These are phyloP conservation scores for Phoenix roebelenii DNA, from an alignment of 176 grass and related monocot genomes.

Conservation along the genomic window DNA sequence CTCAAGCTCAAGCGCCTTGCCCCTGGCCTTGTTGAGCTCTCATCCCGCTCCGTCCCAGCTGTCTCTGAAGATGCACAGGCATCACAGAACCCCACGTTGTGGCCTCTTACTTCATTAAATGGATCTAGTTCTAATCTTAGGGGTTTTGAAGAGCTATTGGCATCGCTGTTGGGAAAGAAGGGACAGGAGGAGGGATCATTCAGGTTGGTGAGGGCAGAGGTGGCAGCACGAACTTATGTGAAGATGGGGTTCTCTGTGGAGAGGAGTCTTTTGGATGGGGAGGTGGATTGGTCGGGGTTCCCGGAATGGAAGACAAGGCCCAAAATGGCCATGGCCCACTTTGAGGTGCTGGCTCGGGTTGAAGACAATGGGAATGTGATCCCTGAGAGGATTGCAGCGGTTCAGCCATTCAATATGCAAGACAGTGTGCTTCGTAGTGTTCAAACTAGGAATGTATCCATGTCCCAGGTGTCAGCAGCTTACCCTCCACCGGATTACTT, in stretches of 20 bases:
- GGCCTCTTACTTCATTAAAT: constrained; percentile 75
- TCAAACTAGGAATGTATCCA: constrained; percentile 40
- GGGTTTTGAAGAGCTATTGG: constrained; percentile 72
- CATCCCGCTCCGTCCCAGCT: constrained; percentile 29
- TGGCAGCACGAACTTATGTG: constrained; percentile 68
- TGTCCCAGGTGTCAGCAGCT: constrained; percentile 30
- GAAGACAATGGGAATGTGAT: constrained; percentile 51
- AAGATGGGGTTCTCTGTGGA: constrained; percentile 72
- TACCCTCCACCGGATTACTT: constrained; percentile 34
- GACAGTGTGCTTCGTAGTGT: constrained; percentile 34
- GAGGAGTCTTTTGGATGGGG: constrained; percentile 42
- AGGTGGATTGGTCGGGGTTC: constrained; percentile 44
- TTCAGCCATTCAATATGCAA: constrained; percentile 30
- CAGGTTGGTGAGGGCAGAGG: constrained; percentile 51
- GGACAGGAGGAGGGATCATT: constrained; percentile 53
- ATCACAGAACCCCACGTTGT: constrained; percentile 25
- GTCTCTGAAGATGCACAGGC: constrained; percentile 22
- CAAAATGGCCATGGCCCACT: constrained; percentile 50
- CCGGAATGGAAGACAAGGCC: constrained; percentile 64
- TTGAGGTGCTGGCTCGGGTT: constrained; percentile 72
- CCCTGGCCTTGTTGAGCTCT: constrained; percentile 72
- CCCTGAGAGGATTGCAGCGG: constrained; percentile 53
- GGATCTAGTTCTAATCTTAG: constrained; percentile 45
- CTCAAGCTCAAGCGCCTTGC: constrained; percentile 73
- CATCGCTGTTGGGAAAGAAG: constrained; percentile 52